Conservation (phyloP, 495 filamentous ascomycete genomes). For the Hypoxylon intermedium region DNA sequence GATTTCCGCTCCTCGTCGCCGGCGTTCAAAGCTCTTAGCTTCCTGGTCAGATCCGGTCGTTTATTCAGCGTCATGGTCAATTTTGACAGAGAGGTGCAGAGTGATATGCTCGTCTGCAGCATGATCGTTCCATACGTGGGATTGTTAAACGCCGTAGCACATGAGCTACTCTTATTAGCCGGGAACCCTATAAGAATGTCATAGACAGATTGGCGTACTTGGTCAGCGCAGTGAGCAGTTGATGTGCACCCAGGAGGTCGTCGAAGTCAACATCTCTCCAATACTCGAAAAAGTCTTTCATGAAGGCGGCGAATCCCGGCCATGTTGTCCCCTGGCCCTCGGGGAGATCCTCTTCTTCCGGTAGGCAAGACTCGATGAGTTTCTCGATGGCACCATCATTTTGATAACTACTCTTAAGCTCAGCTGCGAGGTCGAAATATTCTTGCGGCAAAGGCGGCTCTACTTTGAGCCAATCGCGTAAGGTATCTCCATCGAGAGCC, state of each 20-base stretch:
- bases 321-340: constrained; percentile 67
- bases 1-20: constrained; percentile 68
- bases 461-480: constrained; percentile 55
- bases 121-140: constrained; percentile 78
- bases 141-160: constrained; percentile 80
- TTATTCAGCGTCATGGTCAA: constrained; percentile 82
- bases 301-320: constrained; percentile 76
- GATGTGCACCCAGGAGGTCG: constrained; percentile 76
- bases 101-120: constrained; percentile 75
- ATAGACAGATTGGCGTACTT: constrained; percentile 60
- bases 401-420: constrained; percentile 66
- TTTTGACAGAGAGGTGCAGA: constrained; percentile 77
- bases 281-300: constrained; percentile 79
- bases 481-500: constrained; percentile 47
- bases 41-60: constrained; percentile 70
- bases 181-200: background rate
- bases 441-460: constrained; percentile 59
- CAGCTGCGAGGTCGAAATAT: constrained; percentile 70
- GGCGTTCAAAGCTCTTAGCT: constrained; percentile 57
- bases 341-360: constrained; percentile 52
- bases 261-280: constrained; percentile 78
- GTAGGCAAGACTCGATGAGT: constrained; percentile 64
- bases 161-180: constrained; percentile 60
- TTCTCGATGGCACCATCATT: constrained; percentile 63
- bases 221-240: constrained; percentile 71